Conservation (phyloP, 129 eudicot species). For the Erigeron canadensis region DNA sequence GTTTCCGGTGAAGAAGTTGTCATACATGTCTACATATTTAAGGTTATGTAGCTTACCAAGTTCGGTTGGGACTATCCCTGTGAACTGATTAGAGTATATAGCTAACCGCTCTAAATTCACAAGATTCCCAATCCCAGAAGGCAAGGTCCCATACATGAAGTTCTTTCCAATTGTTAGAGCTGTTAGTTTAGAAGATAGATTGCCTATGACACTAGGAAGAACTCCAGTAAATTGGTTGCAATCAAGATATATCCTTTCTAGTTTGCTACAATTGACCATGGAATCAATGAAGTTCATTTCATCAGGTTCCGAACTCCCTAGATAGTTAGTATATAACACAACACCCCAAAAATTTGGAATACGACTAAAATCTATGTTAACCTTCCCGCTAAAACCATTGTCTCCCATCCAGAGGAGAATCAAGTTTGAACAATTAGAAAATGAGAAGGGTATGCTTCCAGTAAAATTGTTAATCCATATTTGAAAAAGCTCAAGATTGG, state of each 20-base stretch:
- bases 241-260: constrained; percentile 9
- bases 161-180: background rate
- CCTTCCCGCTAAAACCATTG: constrained; percentile 37
- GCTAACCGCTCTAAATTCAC: constrained; percentile 1
- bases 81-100: constrained; percentile 11
- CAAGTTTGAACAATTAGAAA: constrained; percentile 42
- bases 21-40: background rate
- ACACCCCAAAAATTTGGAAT: constrained; percentile 4
- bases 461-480: too few species aligned
- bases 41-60: constrained; percentile 35
- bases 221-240: constrained; percentile 31
- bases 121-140: too few species aligned
- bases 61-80: constrained; percentile 38
- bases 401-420: background rate
- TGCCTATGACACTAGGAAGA: constrained; percentile 35
- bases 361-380: constrained; percentile 13
- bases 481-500: background rate
- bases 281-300: constrained; percentile 36
- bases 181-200: constrained; percentile 34
- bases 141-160: constrained; percentile 22
- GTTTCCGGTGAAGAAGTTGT: constrained; percentile 33
- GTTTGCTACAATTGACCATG: constrained; percentile 34
- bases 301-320: too few species aligned
- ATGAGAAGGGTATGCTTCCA: too few species aligned
- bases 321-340: background rate